Evolutionary conservation across 2,329 filamentous ascomycete species (phyloP).

Genomic region (Epichloe typhina): DNA sequence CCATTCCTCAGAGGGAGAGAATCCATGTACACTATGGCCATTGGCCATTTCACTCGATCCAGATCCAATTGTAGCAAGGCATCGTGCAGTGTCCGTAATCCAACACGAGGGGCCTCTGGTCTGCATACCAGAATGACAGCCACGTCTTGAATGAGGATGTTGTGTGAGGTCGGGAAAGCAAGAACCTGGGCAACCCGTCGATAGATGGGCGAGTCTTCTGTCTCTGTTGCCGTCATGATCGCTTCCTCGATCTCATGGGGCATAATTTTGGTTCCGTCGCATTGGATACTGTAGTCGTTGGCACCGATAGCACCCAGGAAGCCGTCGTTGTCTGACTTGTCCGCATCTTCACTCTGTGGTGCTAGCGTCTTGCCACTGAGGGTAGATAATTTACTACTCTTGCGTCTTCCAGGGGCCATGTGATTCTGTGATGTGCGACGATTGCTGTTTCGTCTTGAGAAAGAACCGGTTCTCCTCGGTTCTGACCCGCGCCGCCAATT

Average conservation of each 20-base stretch:
- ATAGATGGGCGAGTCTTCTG: slow-evolving; percentile 25
- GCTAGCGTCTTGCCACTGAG: not conserved
- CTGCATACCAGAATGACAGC: slow-evolving; percentile 37
- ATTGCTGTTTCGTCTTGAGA: not conserved
- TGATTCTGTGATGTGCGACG: not conserved
- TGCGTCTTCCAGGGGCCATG: not conserved
- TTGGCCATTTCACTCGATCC: slow-evolving; percentile 35
- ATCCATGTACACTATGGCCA: slow-evolving; percentile 36
- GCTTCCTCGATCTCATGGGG: slow-evolving; percentile 37
- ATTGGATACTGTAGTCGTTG: slow-evolving; percentile 39
- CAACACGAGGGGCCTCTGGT: slow-evolving; percentile 24
- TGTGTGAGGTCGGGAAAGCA: slow-evolving; percentile 34
- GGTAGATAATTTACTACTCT: not conserved
- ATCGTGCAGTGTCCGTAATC: slow-evolving; percentile 30
- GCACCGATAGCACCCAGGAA: slow-evolving; percentile 36
- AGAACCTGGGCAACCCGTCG: slow-evolving; percentile 30
- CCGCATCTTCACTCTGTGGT: slow-evolving; percentile 27
- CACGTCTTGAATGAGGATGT: slow-evolving; percentile 36
- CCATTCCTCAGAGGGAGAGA: slow-evolving; percentile 34
- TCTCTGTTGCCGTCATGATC: slow-evolving; percentile 28
- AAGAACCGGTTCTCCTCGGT: not conserved
- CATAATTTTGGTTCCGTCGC: slow-evolving; percentile 37
- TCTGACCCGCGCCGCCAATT: not conserved
- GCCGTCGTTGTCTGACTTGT: slow-evolving; percentile 29
- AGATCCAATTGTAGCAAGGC: slow-evolving; percentile 28